Base-by-base conservation (phyloP, 192 early-diverging fungal genomes). In the Spinellus fusiger region DNA sequence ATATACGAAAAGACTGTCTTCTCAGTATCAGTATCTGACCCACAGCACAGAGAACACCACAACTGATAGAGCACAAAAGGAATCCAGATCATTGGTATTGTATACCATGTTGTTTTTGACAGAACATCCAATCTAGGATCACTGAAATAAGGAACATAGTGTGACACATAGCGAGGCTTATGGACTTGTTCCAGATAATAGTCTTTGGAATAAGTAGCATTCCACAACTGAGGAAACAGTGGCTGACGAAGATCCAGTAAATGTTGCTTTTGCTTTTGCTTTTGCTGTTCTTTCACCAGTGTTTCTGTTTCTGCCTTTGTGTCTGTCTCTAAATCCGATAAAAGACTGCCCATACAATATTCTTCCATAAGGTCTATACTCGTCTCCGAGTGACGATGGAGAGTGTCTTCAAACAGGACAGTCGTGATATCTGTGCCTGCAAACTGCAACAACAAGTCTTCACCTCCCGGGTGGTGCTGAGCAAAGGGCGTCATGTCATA, bases 181-280 rank as follows among this genome's bases (percentile, higher is more conserved):
- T 98, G 95, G 38, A 98, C 87, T 65, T 95, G 91, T 49, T 89
- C 73, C 48, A 96, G 75, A 68, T 98, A 98, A 44, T 87, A 87
- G 28, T 82, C 83, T 67, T 91, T 93, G 12, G 81, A 77, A 38
- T 83, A 98, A 34, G 82, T 84, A 10, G 80, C 79, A 58, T 74
- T 68, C 77, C 84, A 88, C 60, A 98, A 80, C 66, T 98, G 95
- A 61, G 64, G 70, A 23, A 95, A 84, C 74, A 98, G 80, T 2
- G 95, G 93, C 61, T 85, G 74, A 64, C 67, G 75, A 35, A 91
- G 71, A 64, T 96, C 91, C 61, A 98, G 74, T n/a, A 66, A 98
- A 95, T 47, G 82, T 62, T 16, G 74, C 75, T 56, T 85, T 81
- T 44, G 69, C 69, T 18, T 54, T 44, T 54, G 51, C 7, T 52